Base-by-base conservation (phyloP, 2,329 filamentous ascomycete species). In the Ploettnerulaceae sp. region DNA sequence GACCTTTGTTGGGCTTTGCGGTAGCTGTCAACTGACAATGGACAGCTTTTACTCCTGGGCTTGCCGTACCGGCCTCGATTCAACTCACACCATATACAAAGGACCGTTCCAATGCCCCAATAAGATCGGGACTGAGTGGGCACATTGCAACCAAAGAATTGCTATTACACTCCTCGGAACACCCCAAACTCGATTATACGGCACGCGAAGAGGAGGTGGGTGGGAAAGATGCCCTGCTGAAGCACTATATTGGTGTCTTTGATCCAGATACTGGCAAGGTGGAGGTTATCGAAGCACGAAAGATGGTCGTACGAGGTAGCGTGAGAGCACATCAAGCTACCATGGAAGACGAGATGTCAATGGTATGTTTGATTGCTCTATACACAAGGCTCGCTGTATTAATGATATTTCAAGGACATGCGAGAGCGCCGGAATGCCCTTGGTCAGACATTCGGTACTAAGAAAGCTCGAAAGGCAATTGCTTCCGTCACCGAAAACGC, bases 391-490 rank as follows among this genome's bases (percentile, higher is more conserved):
- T 18, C 1, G 7, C 4, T 20, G 21, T 12, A 20, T 41, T 56
- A 58, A 57, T 53, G 44, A 11, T 17, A 15, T 12, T 28, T 48
- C 14, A 57, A 82, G 79, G 76, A 70, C 34, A 76, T 75, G 59
- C 69, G 75, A 58, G 77, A 83, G 21, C 76, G 77, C 61, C 79
- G 78, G 57, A 82, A 81, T 57, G 78, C 82, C 2, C 79, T 94
- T 9, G 86, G 85, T 31, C 76, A 86, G 58, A 81, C 84, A 24
- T 94, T 94, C 60, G 88, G 88, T 64, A 91, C 86, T 20, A 89
- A 87, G 71, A 91, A 90, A 68, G 84, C 87, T 17, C 85, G 82
- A 72, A 91, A 90, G 69, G 84, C 80, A 1, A 80, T 93, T 56
- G 73, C 75, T 21, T 77, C 82, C 46, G 73, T 77, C 53, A 80